Conservation (phyloP, 2,329 filamentous ascomycete genomes). For the Trichophyton benhamiae region DNA sequence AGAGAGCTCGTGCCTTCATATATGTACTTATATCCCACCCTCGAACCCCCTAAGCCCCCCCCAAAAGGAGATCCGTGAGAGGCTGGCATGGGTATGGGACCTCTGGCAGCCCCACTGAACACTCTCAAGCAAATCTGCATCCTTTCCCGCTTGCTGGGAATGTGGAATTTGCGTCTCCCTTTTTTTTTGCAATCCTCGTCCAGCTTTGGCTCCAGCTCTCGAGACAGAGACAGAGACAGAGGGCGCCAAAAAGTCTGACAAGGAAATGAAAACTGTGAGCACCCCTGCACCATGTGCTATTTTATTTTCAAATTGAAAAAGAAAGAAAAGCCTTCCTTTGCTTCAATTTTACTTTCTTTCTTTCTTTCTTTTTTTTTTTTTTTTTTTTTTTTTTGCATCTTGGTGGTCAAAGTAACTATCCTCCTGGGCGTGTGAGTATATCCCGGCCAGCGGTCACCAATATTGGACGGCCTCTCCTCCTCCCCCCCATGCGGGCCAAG, state of each 20-base stretch:
- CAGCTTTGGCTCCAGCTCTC: not conserved
- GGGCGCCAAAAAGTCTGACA: not conserved
- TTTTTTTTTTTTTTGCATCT: not conserved
- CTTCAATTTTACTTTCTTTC: not conserved
- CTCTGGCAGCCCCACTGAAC: not conserved
- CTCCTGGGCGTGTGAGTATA: not conserved
- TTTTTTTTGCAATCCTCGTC: not conserved
- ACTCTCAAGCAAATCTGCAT: not conserved
- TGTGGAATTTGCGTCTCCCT: not conserved
- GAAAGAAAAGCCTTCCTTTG: not conserved
- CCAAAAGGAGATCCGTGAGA: not conserved
- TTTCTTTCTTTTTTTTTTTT: not conserved
- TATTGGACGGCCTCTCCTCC: not conserved
- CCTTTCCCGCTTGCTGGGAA: not conserved
- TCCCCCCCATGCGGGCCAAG: not conserved
- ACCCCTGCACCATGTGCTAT: conserved; percentile 2
- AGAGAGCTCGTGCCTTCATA: conserved; percentile 4
- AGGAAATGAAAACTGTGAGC: not conserved
- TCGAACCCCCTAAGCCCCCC: not conserved
- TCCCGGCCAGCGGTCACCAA: not conserved
- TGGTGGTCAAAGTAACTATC: not conserved
- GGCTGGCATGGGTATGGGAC: not conserved
- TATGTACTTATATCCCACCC: not conserved
- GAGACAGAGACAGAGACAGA: not conserved
- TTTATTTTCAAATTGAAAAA: not conserved